Conservation (phyloP, 495 filamentous ascomycete species). For the Lepidopterella palustris region DNA sequence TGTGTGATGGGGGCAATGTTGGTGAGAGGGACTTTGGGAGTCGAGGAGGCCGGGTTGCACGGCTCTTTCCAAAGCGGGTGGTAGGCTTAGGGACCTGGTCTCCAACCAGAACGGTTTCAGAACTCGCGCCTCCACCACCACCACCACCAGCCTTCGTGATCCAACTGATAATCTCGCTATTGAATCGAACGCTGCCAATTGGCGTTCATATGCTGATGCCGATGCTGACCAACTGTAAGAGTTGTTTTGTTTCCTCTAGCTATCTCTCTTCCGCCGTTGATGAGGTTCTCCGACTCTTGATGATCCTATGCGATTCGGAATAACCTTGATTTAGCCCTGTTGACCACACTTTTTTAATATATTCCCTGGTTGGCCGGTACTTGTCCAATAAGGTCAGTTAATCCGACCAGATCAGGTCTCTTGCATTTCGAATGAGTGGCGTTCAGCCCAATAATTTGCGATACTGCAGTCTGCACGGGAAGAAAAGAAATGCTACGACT, state of each 20-base stretch:
- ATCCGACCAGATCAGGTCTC: neutral
- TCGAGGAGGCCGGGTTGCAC: constrained; percentile 11
- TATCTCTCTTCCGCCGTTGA: neutral
- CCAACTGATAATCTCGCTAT: neutral
- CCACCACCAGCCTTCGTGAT: neutral
- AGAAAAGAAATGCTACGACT: too few relatives aligned
- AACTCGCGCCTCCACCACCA: constrained; percentile 1
- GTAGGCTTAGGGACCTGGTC: constrained; percentile 11
- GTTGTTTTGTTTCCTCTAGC: neutral
- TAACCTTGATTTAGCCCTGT: constrained; percentile 3
- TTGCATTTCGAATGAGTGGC: neutral
- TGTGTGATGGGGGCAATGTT: constrained; percentile 3
- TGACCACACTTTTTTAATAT: neutral
- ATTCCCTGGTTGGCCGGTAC: neutral
- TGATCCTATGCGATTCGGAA: neutral
- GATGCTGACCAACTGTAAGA: neutral
- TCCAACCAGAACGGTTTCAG: constrained; percentile 20
- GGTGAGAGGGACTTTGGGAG: neutral
- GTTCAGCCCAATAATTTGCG: neutral
- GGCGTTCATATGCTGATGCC: neutral
- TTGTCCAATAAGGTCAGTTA: neutral
- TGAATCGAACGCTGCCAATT: neutral
- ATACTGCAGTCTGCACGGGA: too few relatives aligned
- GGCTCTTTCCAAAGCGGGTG: constrained; percentile 19
- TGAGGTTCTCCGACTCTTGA: too few relatives aligned